These are phyloP conservation scores for Vachellia collinsii DNA, from an alignment of 306 rosid species.

Conservation along the genomic window DNA sequence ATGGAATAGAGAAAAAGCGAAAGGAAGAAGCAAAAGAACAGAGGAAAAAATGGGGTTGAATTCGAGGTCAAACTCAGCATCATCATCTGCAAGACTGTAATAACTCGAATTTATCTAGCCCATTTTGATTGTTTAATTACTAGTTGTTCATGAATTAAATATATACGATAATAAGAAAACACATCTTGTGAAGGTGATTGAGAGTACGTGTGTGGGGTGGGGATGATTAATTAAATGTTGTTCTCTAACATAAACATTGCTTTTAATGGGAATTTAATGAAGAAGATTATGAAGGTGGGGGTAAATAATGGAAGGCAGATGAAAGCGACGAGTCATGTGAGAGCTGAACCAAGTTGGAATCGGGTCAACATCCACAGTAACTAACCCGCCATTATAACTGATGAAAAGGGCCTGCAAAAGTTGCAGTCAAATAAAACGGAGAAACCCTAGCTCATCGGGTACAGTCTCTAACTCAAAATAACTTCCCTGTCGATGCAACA, in stretches of 20 bases:
- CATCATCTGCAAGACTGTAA: background rate
- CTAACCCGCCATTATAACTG: conserved; percentile 38
- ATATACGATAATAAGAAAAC: background rate
- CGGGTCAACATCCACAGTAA: conserved; percentile 67
- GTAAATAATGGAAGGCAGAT: conserved; percentile 29
- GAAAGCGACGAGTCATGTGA: conserved; percentile 46
- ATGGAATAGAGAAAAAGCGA: background rate
- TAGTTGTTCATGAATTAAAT: conserved; percentile 6
- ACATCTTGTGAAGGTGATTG: background rate
- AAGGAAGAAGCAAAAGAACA: background rate
- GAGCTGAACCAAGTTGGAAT: conserved; percentile 40
- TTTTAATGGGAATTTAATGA: conserved; percentile 29
- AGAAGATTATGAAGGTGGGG: conserved; percentile 27
- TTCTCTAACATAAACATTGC: conserved; percentile 29
- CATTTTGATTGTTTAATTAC: background rate
- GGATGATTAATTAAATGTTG: background rate
- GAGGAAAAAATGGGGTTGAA: no score
- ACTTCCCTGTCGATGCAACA: conserved; percentile 35
- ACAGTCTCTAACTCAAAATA: conserved; percentile 2
- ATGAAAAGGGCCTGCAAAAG: conserved; percentile 54
- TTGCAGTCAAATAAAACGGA: conserved; percentile 44
- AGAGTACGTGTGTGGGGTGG: background rate
- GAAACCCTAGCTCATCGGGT: conserved; percentile 50
- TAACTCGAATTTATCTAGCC: conserved; percentile 16
- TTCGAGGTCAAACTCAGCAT: conserved; percentile 23